A percentile compares a stretch with the other conserved stretches of the same genome.
These are phyloP conservation scores for Phycomyces nitens DNA, from an alignment of 192 early-diverging fungal species.

Conservation along the genomic window DNA sequence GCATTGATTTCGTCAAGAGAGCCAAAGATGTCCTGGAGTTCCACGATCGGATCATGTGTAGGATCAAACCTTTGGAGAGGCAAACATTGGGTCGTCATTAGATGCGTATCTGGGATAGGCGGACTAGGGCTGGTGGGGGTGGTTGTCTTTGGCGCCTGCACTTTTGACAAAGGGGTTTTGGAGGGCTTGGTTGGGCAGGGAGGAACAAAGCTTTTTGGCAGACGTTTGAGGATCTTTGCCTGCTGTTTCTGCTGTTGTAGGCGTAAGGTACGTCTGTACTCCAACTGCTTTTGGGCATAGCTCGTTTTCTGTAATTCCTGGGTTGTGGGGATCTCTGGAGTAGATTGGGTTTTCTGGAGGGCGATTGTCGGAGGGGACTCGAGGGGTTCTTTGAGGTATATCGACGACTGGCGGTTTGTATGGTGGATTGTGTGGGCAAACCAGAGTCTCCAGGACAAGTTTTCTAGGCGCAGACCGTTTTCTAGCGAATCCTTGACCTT, in stretches of 20 bases:
- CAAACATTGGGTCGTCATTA: neutral
- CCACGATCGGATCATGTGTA: neutral
- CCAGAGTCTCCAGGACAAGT: slow-evolving; percentile 84
- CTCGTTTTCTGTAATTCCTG: neutral
- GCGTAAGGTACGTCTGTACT: neutral
- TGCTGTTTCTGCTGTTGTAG: neutral
- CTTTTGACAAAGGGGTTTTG: neutral
- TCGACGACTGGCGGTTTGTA: no score
- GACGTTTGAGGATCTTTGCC: neutral
- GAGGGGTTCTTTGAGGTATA: no score
- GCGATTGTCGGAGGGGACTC: no score
- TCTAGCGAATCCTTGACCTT: slow-evolving; percentile 82
- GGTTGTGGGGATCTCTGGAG: neutral
- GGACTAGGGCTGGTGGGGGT: neutral
- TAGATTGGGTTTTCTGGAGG: no score
- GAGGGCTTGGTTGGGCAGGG: neutral
- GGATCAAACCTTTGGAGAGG: neutral
- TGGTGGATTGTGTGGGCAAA: slow-evolving; percentile 34
- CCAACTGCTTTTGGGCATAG: neutral
- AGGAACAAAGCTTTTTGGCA: neutral
- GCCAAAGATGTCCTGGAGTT: neutral
- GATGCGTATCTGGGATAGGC: neutral
- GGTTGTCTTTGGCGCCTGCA: no score
- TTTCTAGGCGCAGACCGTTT: slow-evolving; percentile 75
- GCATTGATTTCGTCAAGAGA: neutral